Evolutionary conservation across 192 early-diverging fungal genomes (phyloP), one percentile per base, ranked within the genome.

Genomic region (Obelidium mucronatum): DNA sequence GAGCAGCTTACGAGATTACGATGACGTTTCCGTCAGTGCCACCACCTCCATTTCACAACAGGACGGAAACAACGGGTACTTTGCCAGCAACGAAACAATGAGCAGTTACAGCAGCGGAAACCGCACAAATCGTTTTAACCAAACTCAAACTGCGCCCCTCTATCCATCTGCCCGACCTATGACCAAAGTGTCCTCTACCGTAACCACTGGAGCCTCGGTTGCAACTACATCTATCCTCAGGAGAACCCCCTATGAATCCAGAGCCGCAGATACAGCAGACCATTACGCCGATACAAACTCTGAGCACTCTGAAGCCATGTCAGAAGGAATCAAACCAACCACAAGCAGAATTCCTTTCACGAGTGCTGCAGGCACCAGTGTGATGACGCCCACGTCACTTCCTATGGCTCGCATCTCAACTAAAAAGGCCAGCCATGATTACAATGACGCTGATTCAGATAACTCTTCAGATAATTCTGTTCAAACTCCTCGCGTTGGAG

Each of bases 111-210:
- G 69, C 24, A 40, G 11, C 2, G 15, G 36, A 35, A 58, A 8
- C 53, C 13, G 11, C 11, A 58, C 69, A 19, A 24, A n/a, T 55
- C 52, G 36, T 37, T 58, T 42, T 24, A 24, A 24, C 4, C 51
- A 39, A 15, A 39, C 31, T n/a, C n/a, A 54, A 17, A 0, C 69
- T 58, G 69, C 53, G 13, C 26, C 69, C 13, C 19, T 72, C 31
- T 72, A 72, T n/a, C 69, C 69, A 58, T 1, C 72, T n/a, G 56
- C 72, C 30, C 42, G 36, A 4, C 48, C 72, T 5, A 74, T 62
- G 72, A 60, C 40, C 1, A 74, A 74, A 31, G 58, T 74, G 13
- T 1, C 33, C 26, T 3, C 17, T 28, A 74, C n/a, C n/a, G n/a
- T n/a, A n/a, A n/a, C n/a, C n/a, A n/a, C n/a, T n/a, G n/a, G n/a